Conservation (phyloP, 257 asterid species). For the Nicotiana undulata region DNA sequence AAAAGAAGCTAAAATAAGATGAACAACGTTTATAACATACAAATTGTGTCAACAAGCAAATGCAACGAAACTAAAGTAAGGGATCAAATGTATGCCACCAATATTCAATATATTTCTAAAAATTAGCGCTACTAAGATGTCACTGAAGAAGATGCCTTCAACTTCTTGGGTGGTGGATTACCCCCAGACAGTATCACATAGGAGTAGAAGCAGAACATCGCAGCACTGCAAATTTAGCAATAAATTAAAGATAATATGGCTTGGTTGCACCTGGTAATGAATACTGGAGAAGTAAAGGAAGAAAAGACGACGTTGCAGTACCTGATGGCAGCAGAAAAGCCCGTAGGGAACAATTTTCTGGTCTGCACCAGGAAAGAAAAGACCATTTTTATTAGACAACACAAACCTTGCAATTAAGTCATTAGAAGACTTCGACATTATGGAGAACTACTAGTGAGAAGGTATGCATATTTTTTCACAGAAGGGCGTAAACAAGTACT, state of each 20-base stretch:
- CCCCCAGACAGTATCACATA: slow-evolving; percentile 75
- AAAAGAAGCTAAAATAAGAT: too few relatives aligned
- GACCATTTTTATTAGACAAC: not conserved
- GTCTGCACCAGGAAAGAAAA: slow-evolving; percentile 28
- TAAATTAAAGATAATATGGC: not conserved
- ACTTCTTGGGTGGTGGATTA: slow-evolving; percentile 41
- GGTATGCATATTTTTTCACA: slow-evolving; percentile 61
- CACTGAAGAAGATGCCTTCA: slow-evolving; percentile 21
- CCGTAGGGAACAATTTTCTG: slow-evolving; percentile 53
- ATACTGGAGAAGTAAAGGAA: not conserved
- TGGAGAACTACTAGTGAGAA: slow-evolving; percentile 54
- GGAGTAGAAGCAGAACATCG: slow-evolving; percentile 79
- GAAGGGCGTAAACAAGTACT: slow-evolving; percentile 57
- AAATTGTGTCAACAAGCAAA: too few relatives aligned
- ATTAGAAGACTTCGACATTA: not conserved
- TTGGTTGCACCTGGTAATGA: not conserved
- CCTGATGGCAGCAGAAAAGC: slow-evolving; percentile 63
- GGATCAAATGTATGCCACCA: too few relatives aligned
- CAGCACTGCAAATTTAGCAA: slow-evolving; percentile 38
- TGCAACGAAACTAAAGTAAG: too few relatives aligned
- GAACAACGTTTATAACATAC: too few relatives aligned
- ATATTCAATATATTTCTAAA: not conserved
- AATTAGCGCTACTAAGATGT: not conserved
- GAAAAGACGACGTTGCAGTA: slow-evolving; percentile 16
- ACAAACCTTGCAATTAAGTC: not conserved